Evolutionary conservation across 73 alveolate genomes (phyloP), one percentile per base, ranked within the genome.

Genomic region (Stentor coeruleus): DNA sequence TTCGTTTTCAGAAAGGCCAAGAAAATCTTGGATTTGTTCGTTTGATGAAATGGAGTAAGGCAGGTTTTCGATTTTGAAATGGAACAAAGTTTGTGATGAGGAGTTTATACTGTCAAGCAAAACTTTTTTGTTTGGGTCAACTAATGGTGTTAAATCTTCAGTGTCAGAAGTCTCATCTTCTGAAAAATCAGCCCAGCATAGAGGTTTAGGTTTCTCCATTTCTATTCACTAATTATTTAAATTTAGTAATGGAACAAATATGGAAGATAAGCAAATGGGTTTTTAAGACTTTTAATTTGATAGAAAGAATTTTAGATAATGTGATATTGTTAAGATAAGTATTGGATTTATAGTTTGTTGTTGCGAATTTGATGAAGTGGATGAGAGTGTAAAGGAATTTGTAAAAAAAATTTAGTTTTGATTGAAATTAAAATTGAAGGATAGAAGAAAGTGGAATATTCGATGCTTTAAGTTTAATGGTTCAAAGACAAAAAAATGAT

Each of bases 131-230:
- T 49, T 49, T 11, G 66, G 66, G 66, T 49, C 66, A 11, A 49
- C 6, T 49, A 20, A 20, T 20, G 66, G 66, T 11, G 20, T 6
- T 11, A 20, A 6, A 11, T 49, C 66, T 49, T 49, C 66, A 20
- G 66, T 49, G 66, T 49, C 66, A 11, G 66, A 49, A 49, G 66
- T 11, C 66, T 49, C 66, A 20, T 49, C 66, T 49, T 49, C 66
- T 11, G 66, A 49, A 20, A 49, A 49, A 49, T 49, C 66, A 20
- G 66, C 66, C 66, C 66, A 49, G 6, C 28, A 49, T 20, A 11
- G 6, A 20, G 6, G 20, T 11, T 49, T 6, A 20, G 66, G 6
- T 49, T 49, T 49, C 6, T 49, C 66, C 66, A 49, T 49, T 49
- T 49, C 20, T 49, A 49, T 11, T 49, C 66, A 49, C 6, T 49